Evolutionary conservation across 2,329 filamentous ascomycete species (phyloP).

Genomic region (Aspergillus brasiliensis): DNA sequence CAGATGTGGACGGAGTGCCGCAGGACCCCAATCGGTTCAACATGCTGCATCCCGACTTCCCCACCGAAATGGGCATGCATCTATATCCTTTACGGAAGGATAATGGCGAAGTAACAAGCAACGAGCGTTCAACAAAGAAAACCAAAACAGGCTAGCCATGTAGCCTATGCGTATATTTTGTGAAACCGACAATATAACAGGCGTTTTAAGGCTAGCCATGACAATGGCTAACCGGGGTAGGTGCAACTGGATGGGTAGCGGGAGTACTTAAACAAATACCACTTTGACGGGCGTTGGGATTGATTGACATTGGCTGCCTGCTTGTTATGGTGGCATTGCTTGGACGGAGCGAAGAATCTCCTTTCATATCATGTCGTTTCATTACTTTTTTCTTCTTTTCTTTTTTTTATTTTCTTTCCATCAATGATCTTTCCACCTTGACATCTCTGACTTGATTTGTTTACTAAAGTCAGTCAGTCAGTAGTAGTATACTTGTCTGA

Average conservation of each 20-base stretch:
- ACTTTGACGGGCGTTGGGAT: slow-evolving; percentile 1
- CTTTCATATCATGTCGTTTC: neutral
- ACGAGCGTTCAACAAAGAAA: slow-evolving; percentile 22
- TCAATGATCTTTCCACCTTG: neutral
- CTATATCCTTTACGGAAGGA: slow-evolving; percentile 37
- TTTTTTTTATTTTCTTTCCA: neutral
- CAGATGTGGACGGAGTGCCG: slow-evolving; percentile 33
- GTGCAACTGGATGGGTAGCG: neutral
- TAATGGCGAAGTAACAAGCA: slow-evolving; percentile 9
- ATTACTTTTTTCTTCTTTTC: neutral
- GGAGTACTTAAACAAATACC: slow-evolving; percentile 4
- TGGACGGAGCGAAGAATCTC: neutral
- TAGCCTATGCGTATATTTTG: neutral
- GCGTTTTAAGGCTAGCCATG: slow-evolving; percentile 7
- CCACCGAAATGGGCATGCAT: slow-evolving; percentile 46
- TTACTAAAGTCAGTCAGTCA: no score
- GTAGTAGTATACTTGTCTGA: no score
- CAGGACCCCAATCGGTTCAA: slow-evolving; percentile 40
- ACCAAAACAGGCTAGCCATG: slow-evolving; percentile 8
- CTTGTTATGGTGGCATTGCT: neutral
- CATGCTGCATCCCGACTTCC: slow-evolving; percentile 49
- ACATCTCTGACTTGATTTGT: neutral
- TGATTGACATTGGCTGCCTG: neutral
- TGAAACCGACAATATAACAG: neutral
- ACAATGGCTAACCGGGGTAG: neutral